Percentiles rank a stretch among this genome's conserved stretches.
Conservation (phyloP, 495 filamentous ascomycete species). For the Hypoxylon trugodes region DNA sequence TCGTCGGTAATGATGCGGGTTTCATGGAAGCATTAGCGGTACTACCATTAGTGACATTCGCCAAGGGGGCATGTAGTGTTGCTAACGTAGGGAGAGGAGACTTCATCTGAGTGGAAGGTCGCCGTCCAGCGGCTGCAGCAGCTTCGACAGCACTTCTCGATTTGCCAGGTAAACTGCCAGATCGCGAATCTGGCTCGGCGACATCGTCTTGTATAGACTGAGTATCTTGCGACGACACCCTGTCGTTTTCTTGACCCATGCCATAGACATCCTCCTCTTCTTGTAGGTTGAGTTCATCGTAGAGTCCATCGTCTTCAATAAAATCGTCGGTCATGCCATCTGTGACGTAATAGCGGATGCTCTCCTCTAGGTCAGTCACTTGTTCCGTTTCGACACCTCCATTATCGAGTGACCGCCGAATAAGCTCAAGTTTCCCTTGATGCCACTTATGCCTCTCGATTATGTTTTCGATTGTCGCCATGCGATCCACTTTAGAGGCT, state of each 20-base stretch:
- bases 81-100: constrained; percentile 90
- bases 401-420: constrained; percentile 90
- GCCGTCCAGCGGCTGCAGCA: constrained; percentile 63
- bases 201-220: constrained; percentile 90
- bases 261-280: constrained; percentile 90
- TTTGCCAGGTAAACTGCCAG: constrained; percentile 61
- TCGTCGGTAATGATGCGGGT: constrained; percentile 84
- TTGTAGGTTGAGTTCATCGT: constrained; percentile 91
- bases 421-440: constrained; percentile 87
- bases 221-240: constrained; percentile 91
- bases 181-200: constrained; percentile 67
- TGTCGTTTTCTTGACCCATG: constrained; percentile 81
- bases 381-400: constrained; percentile 85
- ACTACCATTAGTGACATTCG: constrained; percentile 69
- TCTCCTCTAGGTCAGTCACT: constrained; percentile 86
- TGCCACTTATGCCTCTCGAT: constrained; percentile 98
- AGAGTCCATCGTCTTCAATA: constrained; percentile 88
- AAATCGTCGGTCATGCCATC: constrained; percentile 89
- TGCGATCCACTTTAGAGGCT: constrained; percentile 78
- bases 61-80: constrained; percentile 76
- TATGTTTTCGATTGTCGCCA: constrained; percentile 82
- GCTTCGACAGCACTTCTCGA: constrained; percentile 61
- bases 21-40: constrained; percentile 72
- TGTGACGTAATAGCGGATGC: constrained; percentile 93
- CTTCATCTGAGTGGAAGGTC: constrained; percentile 91